Evolutionary conservation across 768 basidiomycete species (phyloP), one percentile per base, ranked within the genome.

Genomic region (Panaeolus papilionaceus): DNA sequence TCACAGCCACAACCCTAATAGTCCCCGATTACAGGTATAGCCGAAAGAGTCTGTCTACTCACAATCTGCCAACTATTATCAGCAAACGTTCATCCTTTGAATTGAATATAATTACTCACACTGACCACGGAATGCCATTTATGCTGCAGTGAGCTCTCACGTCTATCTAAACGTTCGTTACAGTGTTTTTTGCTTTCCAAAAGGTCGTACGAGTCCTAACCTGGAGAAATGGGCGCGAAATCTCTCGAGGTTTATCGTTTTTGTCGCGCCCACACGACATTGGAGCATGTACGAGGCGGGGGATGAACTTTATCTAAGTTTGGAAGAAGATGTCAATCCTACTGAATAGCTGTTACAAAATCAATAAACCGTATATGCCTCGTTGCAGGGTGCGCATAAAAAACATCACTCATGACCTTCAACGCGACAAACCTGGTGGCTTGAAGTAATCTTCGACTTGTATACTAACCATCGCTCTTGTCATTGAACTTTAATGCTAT

Each of bases 1-100:
- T 72, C 83, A 85, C 80, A 80, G 84, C 85, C 84, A 86, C 83
- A 42, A 54, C 16, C 38, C 11, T 61, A 72, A 70, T 75, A 69
- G 40, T 64, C 63, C 49, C 18, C 64, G 33, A 54, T 68, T 58
- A 61, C 67, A 66, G 61, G 44, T 67, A 68, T 26, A 62, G 71
- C 71, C 42, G 42, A 44, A 44, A 33, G 33, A 33, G 33, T 44
- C 42, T 6, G 18, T 16, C 18, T 14, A 16, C 65, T 58, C 64
- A 65, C 45, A 62, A 33, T 18, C 42, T 44, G 42, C 42, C 42
- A 44, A 16, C 16, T 1, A 61, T 23, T 67, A 67, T 67, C 20
- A 47, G 42, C 37, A 26, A 42, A 62, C 61, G 38, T 51, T 51
- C 20, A 12, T 44, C 47, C 23, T 18, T 23, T 33, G 33, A 23